These are phyloP conservation scores for Didymella pomorum DNA, from an alignment of 2,329 filamentous ascomycete genomes.

Conservation along the genomic window DNA sequence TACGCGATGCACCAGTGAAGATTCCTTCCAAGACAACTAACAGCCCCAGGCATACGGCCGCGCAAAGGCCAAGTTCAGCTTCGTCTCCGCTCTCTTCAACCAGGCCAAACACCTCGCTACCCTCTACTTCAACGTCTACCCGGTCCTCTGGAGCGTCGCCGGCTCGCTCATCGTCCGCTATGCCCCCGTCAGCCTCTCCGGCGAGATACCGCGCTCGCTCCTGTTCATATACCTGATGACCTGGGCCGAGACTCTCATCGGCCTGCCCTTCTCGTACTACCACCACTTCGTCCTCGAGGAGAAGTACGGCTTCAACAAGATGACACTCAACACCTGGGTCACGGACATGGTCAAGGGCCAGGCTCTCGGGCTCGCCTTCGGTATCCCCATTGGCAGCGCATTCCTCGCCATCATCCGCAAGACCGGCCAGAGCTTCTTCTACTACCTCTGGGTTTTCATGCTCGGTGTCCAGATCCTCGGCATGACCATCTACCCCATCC, in stretches of 20 bases:
- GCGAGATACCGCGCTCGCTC: constrained; percentile 93
- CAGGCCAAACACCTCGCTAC: constrained; percentile 89
- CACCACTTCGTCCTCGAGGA: constrained; percentile 96
- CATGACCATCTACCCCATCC: constrained; percentile 94
- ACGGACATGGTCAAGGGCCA: constrained; percentile 93
- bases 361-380: constrained; percentile 78
- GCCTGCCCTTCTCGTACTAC: constrained; percentile 85
- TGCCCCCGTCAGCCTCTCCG: constrained; percentile 79
- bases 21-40: not conserved
- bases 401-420: constrained; percentile 94
- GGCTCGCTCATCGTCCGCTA: constrained; percentile 77
- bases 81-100: constrained; percentile 81
- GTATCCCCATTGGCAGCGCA: constrained; percentile 86
- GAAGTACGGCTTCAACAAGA: constrained; percentile 98
- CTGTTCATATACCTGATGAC: constrained; percentile 90
- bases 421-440: constrained; percentile 95
- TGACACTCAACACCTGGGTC: constrained; percentile 86
- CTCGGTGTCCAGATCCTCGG: constrained; percentile 89
- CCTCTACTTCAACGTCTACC: constrained; percentile 89
- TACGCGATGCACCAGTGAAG: constrained; percentile 39
- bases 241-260: constrained; percentile 79
- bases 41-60: constrained; percentile 77
- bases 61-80: constrained; percentile 90
- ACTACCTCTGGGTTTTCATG: constrained; percentile 95
- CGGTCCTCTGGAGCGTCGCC: constrained; percentile 86